phyloP scores from a whole-genome alignment of 345 rosid species.

The Populus euphratica region DNA sequence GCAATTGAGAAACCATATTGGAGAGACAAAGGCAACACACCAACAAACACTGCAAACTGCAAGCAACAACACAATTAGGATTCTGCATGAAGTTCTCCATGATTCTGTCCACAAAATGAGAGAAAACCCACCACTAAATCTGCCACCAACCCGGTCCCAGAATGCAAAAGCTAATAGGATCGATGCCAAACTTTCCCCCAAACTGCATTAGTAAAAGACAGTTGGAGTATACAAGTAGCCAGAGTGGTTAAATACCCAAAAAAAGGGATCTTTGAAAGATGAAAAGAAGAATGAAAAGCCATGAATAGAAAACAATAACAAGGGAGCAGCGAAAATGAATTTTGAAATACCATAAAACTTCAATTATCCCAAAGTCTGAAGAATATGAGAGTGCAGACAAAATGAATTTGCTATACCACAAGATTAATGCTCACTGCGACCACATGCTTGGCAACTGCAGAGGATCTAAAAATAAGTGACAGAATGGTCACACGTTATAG shows the following conservation, averaged over 20 bases:
- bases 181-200: slow-evolving; percentile 92
- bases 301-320: not conserved
- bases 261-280: too few species aligned
- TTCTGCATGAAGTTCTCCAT: slow-evolving; percentile 11
- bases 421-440: slow-evolving; percentile 97
- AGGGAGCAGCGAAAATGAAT: too few species aligned
- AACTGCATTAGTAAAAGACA: slow-evolving; percentile 43
- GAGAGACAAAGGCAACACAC: slow-evolving; percentile 85
- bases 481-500: not conserved
- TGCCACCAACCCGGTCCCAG: slow-evolving; percentile 99
- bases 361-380: not conserved
- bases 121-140: slow-evolving; percentile 70
- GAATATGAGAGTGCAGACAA: not conserved
- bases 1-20: slow-evolving; percentile 85
- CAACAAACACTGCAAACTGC: slow-evolving; percentile 99
- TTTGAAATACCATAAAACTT: too few species aligned
- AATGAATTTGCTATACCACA: slow-evolving; percentile 39
- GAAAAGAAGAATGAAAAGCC: too few species aligned
- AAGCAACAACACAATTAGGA: slow-evolving; percentile 22
- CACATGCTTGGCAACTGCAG: slow-evolving; percentile 97
- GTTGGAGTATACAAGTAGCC: not conserved
- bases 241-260: too few species aligned
- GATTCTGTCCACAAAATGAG: slow-evolving; percentile 9
- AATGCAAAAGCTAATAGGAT: slow-evolving; percentile 94
- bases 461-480: slow-evolving; percentile 46